These are phyloP conservation scores for Metschnikowia similis DNA, from an alignment of 805 yeast species.

Conservation along the genomic window DNA sequence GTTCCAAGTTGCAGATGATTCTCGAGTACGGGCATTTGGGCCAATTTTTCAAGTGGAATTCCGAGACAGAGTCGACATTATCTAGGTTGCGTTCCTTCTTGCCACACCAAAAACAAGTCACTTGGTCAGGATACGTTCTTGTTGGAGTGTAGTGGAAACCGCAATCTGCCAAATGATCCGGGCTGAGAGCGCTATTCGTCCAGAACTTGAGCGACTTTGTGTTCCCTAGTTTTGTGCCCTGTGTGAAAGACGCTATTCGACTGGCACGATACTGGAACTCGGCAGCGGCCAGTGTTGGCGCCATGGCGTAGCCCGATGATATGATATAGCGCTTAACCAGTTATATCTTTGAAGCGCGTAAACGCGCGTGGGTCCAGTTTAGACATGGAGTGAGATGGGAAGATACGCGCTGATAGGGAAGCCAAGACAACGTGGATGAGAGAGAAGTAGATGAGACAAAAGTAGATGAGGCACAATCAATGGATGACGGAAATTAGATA, in stretches of 20 bases:
- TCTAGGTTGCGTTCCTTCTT: conserved; percentile 25
- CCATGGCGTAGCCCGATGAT: conserved; percentile 1
- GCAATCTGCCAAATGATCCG: conserved; percentile 44
- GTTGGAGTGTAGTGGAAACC: conserved; percentile 62
- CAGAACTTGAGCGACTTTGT: conserved; percentile 21
- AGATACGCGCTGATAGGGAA: not conserved
- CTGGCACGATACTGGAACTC: conserved; percentile 20
- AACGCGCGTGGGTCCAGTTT: not conserved
- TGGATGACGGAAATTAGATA: too few species aligned
- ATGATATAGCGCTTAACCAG: not conserved
- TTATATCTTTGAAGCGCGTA: not conserved
- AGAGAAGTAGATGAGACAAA: too few species aligned
- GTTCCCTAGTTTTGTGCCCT: conserved; percentile 21
- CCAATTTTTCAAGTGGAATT: conserved; percentile 18
- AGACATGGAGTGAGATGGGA: not conserved
- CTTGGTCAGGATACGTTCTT: conserved; percentile 43
- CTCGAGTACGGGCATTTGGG: conserved; percentile 17
- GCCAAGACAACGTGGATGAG: not conserved
- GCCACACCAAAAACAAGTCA: conserved; percentile 57
- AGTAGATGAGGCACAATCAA: too few species aligned
- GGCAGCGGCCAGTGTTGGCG: not conserved
- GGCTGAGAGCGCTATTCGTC: conserved; percentile 17
- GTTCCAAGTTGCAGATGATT: conserved; percentile 9
- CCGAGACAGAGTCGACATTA: conserved; percentile 16
- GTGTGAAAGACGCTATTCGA: conserved; percentile 21